These are phyloP conservation scores for Veloboletus limbatus DNA, from an alignment of 1,284 basidiomycete species.

Conservation along the genomic window DNA sequence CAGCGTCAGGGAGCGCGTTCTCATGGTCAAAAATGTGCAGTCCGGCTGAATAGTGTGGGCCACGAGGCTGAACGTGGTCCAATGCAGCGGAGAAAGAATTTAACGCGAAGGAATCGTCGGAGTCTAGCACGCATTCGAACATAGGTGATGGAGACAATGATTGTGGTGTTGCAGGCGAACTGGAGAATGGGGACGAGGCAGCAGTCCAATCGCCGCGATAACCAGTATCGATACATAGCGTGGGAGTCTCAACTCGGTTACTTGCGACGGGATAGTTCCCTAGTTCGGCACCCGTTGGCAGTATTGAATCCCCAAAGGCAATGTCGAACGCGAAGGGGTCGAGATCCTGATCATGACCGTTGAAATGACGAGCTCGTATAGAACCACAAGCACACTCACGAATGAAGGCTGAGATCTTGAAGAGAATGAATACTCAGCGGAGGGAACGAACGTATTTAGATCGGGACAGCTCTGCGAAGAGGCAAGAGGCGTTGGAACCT, in stretches of 20 bases:
- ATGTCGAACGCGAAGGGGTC: slow-evolving; percentile 27
- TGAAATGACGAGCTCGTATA: background rate
- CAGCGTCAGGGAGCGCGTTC: slow-evolving; percentile 7
- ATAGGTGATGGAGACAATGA: slow-evolving; percentile 23
- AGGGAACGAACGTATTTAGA: slow-evolving; percentile 27
- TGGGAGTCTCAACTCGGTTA: slow-evolving; percentile 27
- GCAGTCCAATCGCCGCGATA: slow-evolving; percentile 31
- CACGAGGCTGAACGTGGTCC: slow-evolving; percentile 17
- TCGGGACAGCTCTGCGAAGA: slow-evolving; percentile 30
- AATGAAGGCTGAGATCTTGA: slow-evolving; percentile 43
- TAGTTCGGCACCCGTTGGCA: slow-evolving; percentile 16
- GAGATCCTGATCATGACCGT: slow-evolving; percentile 24
- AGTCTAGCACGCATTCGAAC: slow-evolving; percentile 25
- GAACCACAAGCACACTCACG: slow-evolving; percentile 41
- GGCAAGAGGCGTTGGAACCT: slow-evolving; percentile 8
- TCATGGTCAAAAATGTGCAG: slow-evolving; percentile 23
- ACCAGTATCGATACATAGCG: slow-evolving; percentile 27
- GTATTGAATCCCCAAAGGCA: slow-evolving; percentile 31
- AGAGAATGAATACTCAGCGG: slow-evolving; percentile 33
- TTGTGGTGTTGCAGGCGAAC: slow-evolving; percentile 29
- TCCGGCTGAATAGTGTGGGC: slow-evolving; percentile 19
- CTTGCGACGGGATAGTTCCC: slow-evolving; percentile 24
- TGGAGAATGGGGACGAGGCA: slow-evolving; percentile 32
- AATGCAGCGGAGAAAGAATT: slow-evolving; percentile 50
- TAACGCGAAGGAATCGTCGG: slow-evolving; percentile 35